Evolutionary conservation across 1,284 basidiomycete species (phyloP).

Genomic region (Mixia osmundae): DNA sequence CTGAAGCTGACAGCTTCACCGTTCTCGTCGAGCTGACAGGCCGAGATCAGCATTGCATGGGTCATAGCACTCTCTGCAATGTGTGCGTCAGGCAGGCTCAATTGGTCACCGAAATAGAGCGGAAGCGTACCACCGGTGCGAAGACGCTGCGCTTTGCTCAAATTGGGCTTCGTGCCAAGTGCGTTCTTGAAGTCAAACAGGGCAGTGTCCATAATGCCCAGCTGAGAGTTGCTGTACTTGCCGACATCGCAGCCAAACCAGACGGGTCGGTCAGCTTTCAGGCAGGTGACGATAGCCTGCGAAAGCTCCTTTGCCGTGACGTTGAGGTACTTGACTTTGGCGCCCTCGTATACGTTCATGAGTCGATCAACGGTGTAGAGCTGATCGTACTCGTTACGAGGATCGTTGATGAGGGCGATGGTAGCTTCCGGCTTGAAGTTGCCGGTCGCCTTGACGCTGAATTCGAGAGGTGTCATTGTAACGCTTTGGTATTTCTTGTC

Average conservation of each 20-base stretch:
- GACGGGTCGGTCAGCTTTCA: constrained; percentile 72
- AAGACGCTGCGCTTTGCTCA: constrained; percentile 65
- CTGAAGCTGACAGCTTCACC: constrained; percentile 67
- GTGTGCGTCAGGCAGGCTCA: background rate
- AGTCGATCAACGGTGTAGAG: constrained; percentile 84
- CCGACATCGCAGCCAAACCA: constrained; percentile 60
- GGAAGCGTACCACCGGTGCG: constrained; percentile 44
- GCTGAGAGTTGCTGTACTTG: constrained; percentile 18
- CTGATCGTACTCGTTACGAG: constrained; percentile 56
- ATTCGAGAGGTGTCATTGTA: constrained; percentile 56
- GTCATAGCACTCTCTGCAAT: constrained; percentile 66
- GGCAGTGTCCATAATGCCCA: constrained; percentile 14
- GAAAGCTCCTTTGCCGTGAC: constrained; percentile 16
- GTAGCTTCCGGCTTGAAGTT: constrained; percentile 36
- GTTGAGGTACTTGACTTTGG: constrained; percentile 56
- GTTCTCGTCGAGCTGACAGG: constrained; percentile 53
- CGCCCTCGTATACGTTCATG: constrained; percentile 76
- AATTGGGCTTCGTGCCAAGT: constrained; percentile 33
- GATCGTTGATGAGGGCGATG: constrained; percentile 88
- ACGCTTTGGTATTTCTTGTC: constrained; percentile 49
- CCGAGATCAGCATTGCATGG: constrained; percentile 65
- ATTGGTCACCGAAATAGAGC: background rate
- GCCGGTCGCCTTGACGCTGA: constrained; percentile 23
- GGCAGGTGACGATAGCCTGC: constrained; percentile 34
- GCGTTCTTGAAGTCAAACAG: constrained; percentile 21